phyloP scores from a whole-genome alignment of 2,329 filamentous ascomycete species.

The Didymella keratinophila region DNA sequence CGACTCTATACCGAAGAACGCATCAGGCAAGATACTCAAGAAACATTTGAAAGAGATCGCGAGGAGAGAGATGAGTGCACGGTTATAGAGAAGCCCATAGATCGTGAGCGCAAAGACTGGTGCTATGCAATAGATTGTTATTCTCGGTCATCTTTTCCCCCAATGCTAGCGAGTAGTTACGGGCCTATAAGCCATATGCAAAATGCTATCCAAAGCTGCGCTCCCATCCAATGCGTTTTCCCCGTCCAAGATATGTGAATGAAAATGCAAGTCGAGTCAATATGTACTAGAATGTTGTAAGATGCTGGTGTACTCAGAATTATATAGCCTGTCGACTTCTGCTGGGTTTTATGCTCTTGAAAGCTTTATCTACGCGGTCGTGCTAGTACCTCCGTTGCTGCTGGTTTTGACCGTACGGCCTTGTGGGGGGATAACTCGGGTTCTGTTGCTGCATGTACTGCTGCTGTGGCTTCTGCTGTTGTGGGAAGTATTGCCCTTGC shows the following conservation, averaged over 20 bases:
- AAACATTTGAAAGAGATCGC: conserved; percentile 38
- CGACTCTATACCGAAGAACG: conserved; percentile 43
- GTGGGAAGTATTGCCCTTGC: conserved; percentile 40
- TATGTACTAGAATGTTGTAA: conserved; percentile 17
- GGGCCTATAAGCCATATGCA: conserved; percentile 1
- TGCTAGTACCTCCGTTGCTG: conserved; percentile 25
- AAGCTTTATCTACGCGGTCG: conserved; percentile 5
- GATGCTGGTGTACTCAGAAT: conserved; percentile 4
- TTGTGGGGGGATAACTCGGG: conserved; percentile 35
- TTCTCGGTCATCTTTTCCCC: not conserved
- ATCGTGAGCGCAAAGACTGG: not conserved
- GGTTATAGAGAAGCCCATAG: conserved; percentile 29
- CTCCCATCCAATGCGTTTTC: conserved; percentile 11
- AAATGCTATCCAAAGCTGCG: conserved; percentile 7
- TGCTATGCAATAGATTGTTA: conserved; percentile 9
- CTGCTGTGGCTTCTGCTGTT: conserved; percentile 20
- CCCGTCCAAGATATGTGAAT: conserved; percentile 8
- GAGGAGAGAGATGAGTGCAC: conserved; percentile 30
- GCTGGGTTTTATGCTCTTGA: conserved; percentile 6
- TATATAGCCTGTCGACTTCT: not conserved
- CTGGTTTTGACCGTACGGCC: conserved; percentile 41
- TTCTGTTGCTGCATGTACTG: conserved; percentile 22
- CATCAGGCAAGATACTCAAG: conserved; percentile 47
- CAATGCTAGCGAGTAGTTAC: conserved; percentile 1
- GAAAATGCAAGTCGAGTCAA: conserved; percentile 3